Percentiles rank a stretch among this genome's conserved stretches.
Conservation (phyloP, 164 flowering plant species). For the Vitis labrusca region DNA sequence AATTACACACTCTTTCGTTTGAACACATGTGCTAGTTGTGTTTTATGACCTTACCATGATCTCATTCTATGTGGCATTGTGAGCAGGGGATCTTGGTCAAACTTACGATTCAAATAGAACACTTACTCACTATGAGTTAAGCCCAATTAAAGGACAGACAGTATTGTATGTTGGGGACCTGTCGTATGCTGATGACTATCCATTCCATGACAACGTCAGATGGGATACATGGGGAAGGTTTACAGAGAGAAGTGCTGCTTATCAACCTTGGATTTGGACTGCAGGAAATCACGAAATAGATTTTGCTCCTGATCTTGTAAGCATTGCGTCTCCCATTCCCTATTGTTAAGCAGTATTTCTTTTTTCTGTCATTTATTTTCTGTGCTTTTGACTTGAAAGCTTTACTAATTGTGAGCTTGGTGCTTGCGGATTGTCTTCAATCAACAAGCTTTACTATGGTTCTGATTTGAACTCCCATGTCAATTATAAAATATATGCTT, state of each 20-base stretch:
- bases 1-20: too few species aligned
- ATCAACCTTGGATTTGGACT: constrained; percentile 94
- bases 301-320: constrained; percentile 58
- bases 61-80: constrained; percentile 2
- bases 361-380: too few species aligned
- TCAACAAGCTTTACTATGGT: not conserved
- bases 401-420: too few species aligned
- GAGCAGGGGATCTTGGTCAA: constrained; percentile 85
- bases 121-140: constrained; percentile 58
- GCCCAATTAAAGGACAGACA: constrained; percentile 57
- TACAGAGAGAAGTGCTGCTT: constrained; percentile 67
- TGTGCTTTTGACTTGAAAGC: too few species aligned
- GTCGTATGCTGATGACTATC: constrained; percentile 75
- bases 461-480: not conserved
- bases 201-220: constrained; percentile 59
- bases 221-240: constrained; percentile 94
- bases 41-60: not conserved
- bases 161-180: constrained; percentile 73
- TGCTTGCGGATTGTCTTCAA: not conserved
- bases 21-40: not conserved
- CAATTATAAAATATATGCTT: too few species aligned
- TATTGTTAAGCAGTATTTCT: not conserved
- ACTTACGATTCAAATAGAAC: constrained; percentile 68
- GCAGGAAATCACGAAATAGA: constrained; percentile 92
- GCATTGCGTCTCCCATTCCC: not conserved